Percentiles rank a stretch among this genome's conserved stretches.
These are phyloP conservation scores for Apophysomyces sp. DNA, from an alignment of 371 early-diverging fungal species.

Conservation along the genomic window DNA sequence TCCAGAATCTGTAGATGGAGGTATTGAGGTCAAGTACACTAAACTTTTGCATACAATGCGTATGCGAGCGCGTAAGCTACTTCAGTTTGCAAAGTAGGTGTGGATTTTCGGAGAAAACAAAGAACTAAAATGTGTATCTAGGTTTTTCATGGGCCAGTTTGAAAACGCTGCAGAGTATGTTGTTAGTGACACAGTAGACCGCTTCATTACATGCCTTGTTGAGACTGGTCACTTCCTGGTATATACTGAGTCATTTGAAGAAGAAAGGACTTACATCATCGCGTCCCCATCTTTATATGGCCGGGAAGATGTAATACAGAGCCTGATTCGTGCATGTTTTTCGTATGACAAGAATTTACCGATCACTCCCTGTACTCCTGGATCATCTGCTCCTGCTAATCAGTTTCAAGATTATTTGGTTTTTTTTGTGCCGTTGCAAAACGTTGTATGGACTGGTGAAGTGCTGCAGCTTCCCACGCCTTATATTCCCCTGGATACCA, in stretches of 20 bases:
- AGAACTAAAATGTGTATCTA: conserved; percentile 4
- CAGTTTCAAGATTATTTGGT: conserved; percentile 50
- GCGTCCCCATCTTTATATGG: conserved; percentile 49
- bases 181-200: conserved; percentile 48
- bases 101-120: neutral
- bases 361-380: conserved; percentile 18
- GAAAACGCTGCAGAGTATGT: conserved; percentile 78
- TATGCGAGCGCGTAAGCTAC: conserved; percentile 61
- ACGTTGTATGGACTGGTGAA: conserved; percentile 62
- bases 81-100: conserved; percentile 60
- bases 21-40: conserved; percentile 58
- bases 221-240: conserved; percentile 70
- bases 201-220: conserved; percentile 58
- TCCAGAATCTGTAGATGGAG: conserved; percentile 40
- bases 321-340: conserved; percentile 37
- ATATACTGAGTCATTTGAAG: conserved; percentile 66
- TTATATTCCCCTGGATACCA: conserved; percentile 57
- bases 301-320: conserved; percentile 33
- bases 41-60: conserved; percentile 66
- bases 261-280: conserved; percentile 62
- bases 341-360: conserved; percentile 26
- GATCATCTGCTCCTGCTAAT: conserved; percentile 2
- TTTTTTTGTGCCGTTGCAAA: conserved; percentile 57
- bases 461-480: conserved; percentile 43
- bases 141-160: conserved; percentile 63